Base-by-base conservation (phyloP, 352 stramenopile species). In the Pythium phragmitis region DNA sequence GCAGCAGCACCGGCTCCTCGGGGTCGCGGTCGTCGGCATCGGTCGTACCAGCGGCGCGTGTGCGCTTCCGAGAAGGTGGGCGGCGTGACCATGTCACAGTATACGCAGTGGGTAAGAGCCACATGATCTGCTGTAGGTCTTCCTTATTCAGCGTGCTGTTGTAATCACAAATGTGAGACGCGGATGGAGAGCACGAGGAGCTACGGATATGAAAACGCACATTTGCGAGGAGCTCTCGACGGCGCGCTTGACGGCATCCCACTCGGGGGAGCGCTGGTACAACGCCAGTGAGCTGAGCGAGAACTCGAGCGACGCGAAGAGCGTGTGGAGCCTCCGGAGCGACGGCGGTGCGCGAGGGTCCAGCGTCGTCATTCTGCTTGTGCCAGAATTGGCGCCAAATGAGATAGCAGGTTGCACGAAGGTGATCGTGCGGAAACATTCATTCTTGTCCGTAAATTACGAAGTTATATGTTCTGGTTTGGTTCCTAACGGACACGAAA, bases 271-370 rank as follows among this genome's bases (percentile, higher is more conserved):
- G 61, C 79, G 82, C 46, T 94, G 82, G 62, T 92, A 92, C 37
- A 94, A 63, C 58, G 73, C 79, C 26, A 92, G 68, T 9, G 85
- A 77, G 53, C 74, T 85, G 28, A 94, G 72, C 0, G 78, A 74
- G 46, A 94, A 92, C 67, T 92, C 82, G 26, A 92, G 57, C 19
- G 85, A 80, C 21, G 75, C 82, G 57, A 91, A 89, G 30, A 92
- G 68, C 56, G 78, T 73, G 50, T 74, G 69, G 7, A 92, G 69
- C 23, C 75, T 30, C 28, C 70, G 71, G 8, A 91, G 71, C 51
- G 73, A 56, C 62, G 69, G 58, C 11, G 85, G 79, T 17, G 74
- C 70, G 41, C 67, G 73, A 57, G 66, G 53, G 54, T 89, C 70
- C 6, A 89, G 67, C 42, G 61, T 26, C 64, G 50, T 46, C 52